Conservation (phyloP, 2,329 filamentous ascomycete genomes). For the Monilinia vaccinii-corymbosi region DNA sequence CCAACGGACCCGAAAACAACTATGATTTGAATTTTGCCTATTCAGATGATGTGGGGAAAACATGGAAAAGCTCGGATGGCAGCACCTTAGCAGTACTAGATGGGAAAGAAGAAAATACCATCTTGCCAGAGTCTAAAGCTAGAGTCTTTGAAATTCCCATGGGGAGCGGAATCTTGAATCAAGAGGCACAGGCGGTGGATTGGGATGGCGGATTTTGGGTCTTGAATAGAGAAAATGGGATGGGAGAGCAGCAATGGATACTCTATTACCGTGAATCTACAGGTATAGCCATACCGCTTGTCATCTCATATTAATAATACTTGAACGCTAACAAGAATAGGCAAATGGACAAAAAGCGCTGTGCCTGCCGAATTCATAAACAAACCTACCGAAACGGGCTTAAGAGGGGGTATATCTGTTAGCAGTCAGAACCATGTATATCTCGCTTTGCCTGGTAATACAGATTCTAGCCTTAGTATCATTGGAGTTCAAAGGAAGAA, state of each 20-base stretch:
- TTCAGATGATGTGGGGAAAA: constrained; percentile 18
- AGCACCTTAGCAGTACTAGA: constrained; percentile 13
- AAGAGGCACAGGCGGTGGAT: constrained; percentile 21
- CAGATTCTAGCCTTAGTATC: constrained; percentile 19
- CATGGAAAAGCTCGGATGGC: constrained; percentile 20
- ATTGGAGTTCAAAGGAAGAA: constrained; percentile 10
- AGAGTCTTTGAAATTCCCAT: constrained; percentile 23
- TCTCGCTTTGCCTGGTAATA: constrained; percentile 21
- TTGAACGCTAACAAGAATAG: constrained; percentile 10
- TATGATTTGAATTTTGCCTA: constrained; percentile 22
- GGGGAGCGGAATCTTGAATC: constrained; percentile 22
- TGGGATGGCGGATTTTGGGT: constrained; percentile 20
- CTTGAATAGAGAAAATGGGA: constrained; percentile 18
- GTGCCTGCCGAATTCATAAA: constrained; percentile 9
- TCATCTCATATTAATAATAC: background rate
- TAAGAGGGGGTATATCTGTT: constrained; percentile 19
- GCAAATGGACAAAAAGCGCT: constrained; percentile 15
- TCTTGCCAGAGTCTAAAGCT: constrained; percentile 13
- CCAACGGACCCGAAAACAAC: constrained; percentile 25
- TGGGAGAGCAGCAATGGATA: constrained; percentile 18
- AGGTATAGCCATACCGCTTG: constrained; percentile 9
- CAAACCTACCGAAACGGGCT: constrained; percentile 18
- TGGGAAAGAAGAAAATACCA: constrained; percentile 7
- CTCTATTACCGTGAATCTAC: constrained; percentile 15
- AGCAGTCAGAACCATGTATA: constrained; percentile 15